These are phyloP conservation scores for Lentinula sp. DNA, from an alignment of 768 basidiomycete species.

Conservation along the genomic window DNA sequence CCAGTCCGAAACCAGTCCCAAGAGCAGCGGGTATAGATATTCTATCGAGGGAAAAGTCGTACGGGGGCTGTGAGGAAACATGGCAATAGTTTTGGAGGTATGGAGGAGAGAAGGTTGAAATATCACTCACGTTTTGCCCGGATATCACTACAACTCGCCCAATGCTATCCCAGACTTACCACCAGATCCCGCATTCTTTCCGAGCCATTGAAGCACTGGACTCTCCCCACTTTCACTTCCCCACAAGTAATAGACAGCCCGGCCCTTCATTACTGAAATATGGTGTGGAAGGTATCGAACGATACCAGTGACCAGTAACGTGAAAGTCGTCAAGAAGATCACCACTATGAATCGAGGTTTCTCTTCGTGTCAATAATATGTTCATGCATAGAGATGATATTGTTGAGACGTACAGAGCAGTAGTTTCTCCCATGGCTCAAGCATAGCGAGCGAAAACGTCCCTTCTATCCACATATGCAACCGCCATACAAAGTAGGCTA, in stretches of 20 bases:
- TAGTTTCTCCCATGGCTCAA: constrained; percentile 68
- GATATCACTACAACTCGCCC: neutral
- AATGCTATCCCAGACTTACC: neutral
- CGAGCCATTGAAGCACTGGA: constrained; percentile 16
- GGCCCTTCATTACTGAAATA: constrained; percentile 40
- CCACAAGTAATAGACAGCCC: constrained; percentile 59
- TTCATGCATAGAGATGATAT: neutral
- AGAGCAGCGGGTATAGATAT: too few species aligned
- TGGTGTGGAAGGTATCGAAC: constrained; percentile 56
- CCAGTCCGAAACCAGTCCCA: too few species aligned
- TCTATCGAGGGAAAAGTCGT: too few species aligned
- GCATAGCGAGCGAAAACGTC: constrained; percentile 51
- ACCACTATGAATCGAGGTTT: constrained; percentile 32
- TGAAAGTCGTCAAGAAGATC: constrained; percentile 28
- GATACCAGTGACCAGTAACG: constrained; percentile 45
- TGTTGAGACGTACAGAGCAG: constrained; percentile 41
- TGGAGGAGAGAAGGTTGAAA: too few species aligned
- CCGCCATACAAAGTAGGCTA: constrained; percentile 36
- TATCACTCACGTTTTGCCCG: neutral
- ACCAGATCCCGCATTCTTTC: neutral
- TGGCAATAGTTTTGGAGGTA: too few species aligned
- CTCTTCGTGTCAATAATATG: neutral
- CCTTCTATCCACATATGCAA: constrained; percentile 51
- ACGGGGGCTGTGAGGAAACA: too few species aligned
- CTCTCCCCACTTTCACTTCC: constrained; percentile 37